These are phyloP conservation scores for Mucor saturninus DNA, from an alignment of 371 early-diverging fungal genomes.

Conservation along the genomic window DNA sequence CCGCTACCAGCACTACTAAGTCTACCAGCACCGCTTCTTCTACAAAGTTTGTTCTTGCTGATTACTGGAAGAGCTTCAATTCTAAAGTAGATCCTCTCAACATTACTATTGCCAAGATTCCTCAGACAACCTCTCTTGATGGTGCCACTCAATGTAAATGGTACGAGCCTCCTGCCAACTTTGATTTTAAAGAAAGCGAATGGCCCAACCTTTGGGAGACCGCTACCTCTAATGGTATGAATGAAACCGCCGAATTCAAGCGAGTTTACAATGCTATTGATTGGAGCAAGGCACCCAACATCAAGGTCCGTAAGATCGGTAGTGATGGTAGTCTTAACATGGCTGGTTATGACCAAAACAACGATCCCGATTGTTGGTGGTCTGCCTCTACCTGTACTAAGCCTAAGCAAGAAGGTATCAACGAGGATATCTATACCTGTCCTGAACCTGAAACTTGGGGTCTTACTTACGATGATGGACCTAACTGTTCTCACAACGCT, in stretches of 20 bases:
- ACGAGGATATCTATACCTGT: constrained; percentile 54
- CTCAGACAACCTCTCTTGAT: constrained; percentile 30
- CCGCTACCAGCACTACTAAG: constrained; percentile 12
- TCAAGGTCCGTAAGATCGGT: constrained; percentile 33
- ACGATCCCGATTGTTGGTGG: constrained; percentile 62
- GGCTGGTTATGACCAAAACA: constrained; percentile 31
- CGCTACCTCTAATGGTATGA: constrained; percentile 57
- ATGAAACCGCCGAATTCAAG: constrained; percentile 44
- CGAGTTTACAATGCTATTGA: constrained; percentile 51
- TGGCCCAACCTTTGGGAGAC: constrained; percentile 55
- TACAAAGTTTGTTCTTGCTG: constrained; percentile 15
- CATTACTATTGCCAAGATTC: constrained; percentile 22
- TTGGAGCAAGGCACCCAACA: constrained; percentile 50
- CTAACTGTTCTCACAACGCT: constrained; percentile 60
- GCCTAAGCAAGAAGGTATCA: constrained; percentile 43
- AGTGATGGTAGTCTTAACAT: constrained; percentile 40
- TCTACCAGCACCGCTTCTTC: constrained; percentile 16
- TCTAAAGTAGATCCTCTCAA: constrained; percentile 27
- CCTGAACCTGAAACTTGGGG: constrained; percentile 65
- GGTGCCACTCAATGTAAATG: constrained; percentile 23
- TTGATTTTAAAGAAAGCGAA: constrained; percentile 38
- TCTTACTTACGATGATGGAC: constrained; percentile 71
- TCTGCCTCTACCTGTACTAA: constrained; percentile 47
- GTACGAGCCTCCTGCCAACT: constrained; percentile 31
- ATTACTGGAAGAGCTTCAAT: constrained; percentile 31